Conservation (phyloP, 169 alveolate genomes). For the Plasmodium fragile region DNA sequence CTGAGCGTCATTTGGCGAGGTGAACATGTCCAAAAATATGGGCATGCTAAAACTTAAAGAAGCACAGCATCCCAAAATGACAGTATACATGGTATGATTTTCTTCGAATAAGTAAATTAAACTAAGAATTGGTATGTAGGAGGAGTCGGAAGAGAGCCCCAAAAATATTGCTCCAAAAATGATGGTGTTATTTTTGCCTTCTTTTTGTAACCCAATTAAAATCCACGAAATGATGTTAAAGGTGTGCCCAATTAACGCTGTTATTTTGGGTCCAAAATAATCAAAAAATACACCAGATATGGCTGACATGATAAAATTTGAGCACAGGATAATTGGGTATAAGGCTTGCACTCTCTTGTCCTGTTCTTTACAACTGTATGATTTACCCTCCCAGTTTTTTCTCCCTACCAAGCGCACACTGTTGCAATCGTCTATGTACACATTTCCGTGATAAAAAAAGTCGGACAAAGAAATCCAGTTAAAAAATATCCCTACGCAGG, state of each 20-base stretch:
- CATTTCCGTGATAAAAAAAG: conserved; percentile 63
- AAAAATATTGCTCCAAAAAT: conserved; percentile 43
- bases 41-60: conserved; percentile 63
- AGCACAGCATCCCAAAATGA: conserved; percentile 69
- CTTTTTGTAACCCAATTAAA: conserved; percentile 65
- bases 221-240: conserved; percentile 79
- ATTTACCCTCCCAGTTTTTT: background rate
- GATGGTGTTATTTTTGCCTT: conserved; percentile 20
- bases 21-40: conserved; percentile 52
- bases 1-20: conserved; percentile 8
- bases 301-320: conserved; percentile 79
- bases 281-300: conserved; percentile 79
- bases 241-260: conserved; percentile 79
- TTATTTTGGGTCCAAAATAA: conserved; percentile 77
- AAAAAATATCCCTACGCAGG: conserved; percentile 69
- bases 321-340: conserved; percentile 77
- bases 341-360: conserved; percentile 82
- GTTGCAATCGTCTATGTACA: conserved; percentile 38
- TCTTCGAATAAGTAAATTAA: conserved; percentile 56
- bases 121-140: conserved; percentile 55
- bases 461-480: conserved; percentile 69
- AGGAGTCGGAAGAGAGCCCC: conserved; percentile 60
- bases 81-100: conserved; percentile 65
- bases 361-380: conserved; percentile 78
- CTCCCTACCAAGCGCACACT: background rate